A percentile compares a stretch with the other conserved stretches of the same genome.
These are phyloP conservation scores for Cytospora leucostoma DNA, from an alignment of 2,329 filamentous ascomycete genomes.

Conservation along the genomic window DNA sequence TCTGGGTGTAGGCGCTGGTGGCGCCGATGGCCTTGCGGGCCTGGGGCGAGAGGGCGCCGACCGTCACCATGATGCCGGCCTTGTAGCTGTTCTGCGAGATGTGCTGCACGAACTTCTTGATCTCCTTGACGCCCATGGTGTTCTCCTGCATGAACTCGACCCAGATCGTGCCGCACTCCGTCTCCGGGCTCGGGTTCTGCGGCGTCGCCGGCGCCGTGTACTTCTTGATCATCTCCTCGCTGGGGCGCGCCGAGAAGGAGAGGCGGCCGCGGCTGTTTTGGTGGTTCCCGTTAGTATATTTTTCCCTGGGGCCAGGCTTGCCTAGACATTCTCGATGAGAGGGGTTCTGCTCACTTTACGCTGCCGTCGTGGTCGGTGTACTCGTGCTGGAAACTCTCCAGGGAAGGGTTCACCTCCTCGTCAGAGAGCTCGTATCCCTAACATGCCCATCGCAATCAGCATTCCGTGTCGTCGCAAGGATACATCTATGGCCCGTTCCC, in stretches of 20 bases:
- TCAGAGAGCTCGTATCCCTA: slow-evolving; percentile 93
- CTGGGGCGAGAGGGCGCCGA: slow-evolving; percentile 78
- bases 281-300: slow-evolving; percentile 13
- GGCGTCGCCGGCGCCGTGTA: slow-evolving; percentile 73
- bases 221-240: slow-evolving; percentile 79
- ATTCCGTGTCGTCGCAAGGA: slow-evolving; percentile 1
- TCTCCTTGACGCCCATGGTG: slow-evolving; percentile 85
- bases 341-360: slow-evolving; percentile 63
- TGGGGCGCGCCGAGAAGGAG: slow-evolving; percentile 85
- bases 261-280: slow-evolving; percentile 72
- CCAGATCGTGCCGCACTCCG: slow-evolving; percentile 85
- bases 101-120: slow-evolving; percentile 85
- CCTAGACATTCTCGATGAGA: no score
- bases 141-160: slow-evolving; percentile 84
- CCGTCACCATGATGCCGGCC: slow-evolving; percentile 87
- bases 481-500: neutral
- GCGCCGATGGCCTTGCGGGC: slow-evolving; percentile 84
- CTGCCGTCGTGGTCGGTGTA: slow-evolving; percentile 73
- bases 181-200: slow-evolving; percentile 67
- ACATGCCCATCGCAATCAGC: slow-evolving; percentile 16
- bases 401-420: slow-evolving; percentile 82
- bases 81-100: slow-evolving; percentile 79
- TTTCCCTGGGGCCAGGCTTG: neutral
- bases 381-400: slow-evolving; percentile 75
- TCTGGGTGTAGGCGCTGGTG: slow-evolving; percentile 72